Evolutionary conservation across 768 basidiomycete species (phyloP).

Genomic region (Lentinula aciculospora): DNA sequence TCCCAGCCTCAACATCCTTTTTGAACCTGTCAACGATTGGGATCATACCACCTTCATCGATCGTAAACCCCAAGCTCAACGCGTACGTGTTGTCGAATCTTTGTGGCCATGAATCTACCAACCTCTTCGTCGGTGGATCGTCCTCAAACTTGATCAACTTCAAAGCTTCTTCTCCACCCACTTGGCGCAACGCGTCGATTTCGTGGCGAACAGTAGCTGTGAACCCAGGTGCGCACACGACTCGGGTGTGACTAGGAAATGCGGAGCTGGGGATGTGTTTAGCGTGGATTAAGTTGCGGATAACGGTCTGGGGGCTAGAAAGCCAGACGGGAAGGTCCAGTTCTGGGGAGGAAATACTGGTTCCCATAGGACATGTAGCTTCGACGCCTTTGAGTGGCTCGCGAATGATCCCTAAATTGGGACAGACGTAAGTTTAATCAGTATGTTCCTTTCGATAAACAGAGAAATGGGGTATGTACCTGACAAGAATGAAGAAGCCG

Average conservation of each 20-base stretch:
- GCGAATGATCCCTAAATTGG: conserved; percentile 38
- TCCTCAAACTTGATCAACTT: conserved; percentile 42
- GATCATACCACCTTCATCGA: conserved; percentile 41
- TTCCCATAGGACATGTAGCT: conserved; percentile 47
- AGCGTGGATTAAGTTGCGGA: conserved; percentile 47
- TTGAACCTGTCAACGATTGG: conserved; percentile 34
- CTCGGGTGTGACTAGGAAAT: conserved; percentile 40
- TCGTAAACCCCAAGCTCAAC: conserved; percentile 34
- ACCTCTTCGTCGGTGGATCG: conserved; percentile 33
- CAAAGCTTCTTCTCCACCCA: conserved; percentile 44
- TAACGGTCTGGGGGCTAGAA: conserved; percentile 42
- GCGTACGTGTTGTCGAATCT: conserved; percentile 39
- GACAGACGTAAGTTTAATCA: background rate
- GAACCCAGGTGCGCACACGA: conserved; percentile 57
- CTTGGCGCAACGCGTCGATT: conserved; percentile 43
- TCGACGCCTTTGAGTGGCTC: conserved; percentile 49
- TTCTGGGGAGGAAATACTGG: conserved; percentile 34
- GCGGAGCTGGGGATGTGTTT: conserved; percentile 36
- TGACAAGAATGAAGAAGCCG: conserved; percentile 53
- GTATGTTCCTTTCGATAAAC: background rate
- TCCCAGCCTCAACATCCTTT: conserved; percentile 19
- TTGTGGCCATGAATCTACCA: conserved; percentile 45
- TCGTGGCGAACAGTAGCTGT: conserved; percentile 50
- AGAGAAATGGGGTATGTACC: conserved; percentile 21
- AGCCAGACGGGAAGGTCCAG: conserved; percentile 46